Evolutionary conservation across 805 yeast genomes (phyloP).

Genomic region (Ogataea henricii): DNA sequence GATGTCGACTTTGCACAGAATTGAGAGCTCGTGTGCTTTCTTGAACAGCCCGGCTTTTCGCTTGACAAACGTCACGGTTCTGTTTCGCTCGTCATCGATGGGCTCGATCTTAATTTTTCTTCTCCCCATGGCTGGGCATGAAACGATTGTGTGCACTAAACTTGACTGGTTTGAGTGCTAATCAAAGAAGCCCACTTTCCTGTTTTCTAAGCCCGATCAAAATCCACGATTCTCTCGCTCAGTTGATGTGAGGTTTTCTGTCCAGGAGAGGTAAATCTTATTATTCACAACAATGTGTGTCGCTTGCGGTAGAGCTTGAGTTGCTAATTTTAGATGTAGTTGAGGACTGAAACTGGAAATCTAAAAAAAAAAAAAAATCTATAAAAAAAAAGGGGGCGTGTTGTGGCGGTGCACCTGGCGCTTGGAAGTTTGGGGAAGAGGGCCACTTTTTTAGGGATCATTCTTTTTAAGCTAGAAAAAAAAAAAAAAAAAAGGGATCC

Average conservation of each 20-base stretch:
- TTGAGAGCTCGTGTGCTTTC: constrained; percentile 83
- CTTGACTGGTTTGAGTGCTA: neutral
- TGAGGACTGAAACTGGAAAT: neutral
- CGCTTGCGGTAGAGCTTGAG: constrained; percentile 5
- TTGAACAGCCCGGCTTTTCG: constrained; percentile 93
- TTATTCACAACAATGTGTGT: constrained; percentile 3
- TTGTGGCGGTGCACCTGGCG: too few relatives aligned
- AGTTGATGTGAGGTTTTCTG: neutral
- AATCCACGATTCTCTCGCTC: neutral
- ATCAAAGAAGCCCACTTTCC: neutral
- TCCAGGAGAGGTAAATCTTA: constrained; percentile 4
- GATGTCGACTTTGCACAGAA: constrained; percentile 88
- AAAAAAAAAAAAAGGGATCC: neutral
- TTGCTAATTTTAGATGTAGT: constrained; percentile 17
- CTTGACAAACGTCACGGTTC: constrained; percentile 85
- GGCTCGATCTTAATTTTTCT: constrained; percentile 95
- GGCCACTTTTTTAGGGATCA: neutral
- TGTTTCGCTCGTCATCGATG: constrained; percentile 82
- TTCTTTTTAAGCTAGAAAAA: too few relatives aligned
- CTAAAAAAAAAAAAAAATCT: too few relatives aligned
- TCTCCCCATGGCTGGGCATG: constrained; percentile 72
- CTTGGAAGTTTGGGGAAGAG: too few relatives aligned
- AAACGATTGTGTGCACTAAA: constrained; percentile 1
- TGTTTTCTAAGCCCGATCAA: constrained; percentile 4
- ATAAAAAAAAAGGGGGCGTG: neutral